Evolutionary conservation across 2,329 filamentous ascomycete species (phyloP), one percentile per base, ranked within the genome.

Genomic region (Clonostachys rhizophaga): DNA sequence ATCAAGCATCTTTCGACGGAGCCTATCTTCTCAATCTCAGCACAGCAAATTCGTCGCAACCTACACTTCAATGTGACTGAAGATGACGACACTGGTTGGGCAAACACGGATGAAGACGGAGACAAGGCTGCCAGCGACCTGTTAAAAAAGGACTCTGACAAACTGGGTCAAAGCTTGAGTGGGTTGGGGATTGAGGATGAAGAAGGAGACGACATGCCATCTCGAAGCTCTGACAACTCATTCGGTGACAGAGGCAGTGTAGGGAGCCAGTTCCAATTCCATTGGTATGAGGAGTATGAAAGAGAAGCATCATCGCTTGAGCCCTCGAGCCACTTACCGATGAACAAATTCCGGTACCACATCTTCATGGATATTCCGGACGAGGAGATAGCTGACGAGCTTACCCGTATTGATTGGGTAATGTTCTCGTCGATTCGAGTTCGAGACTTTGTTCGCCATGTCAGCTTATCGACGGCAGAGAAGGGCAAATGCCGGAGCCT

Each of bases 401-500:
- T 99, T 58, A 97, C 94, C 5, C 80, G 92, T 50, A 95, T 99
- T 47, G 94, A 99, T 68, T 97, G 92, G 92, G 84, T 95, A 64
- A 94, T 97, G 87, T 97, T 96, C 65, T 95, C 89, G 45, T 91
- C 91, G 2, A 96, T 97, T 51, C 84, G 90, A 24, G 88, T 95
- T 47, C 88, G 94, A 49, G 94, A 99, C 66, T 83, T 97, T 43
- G 87, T 97, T 40, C 87, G 94, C 5, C 89, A 96, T 61, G 91
- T 96, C 53, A 94, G 86, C 58, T 72, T 96, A 42, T 82, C 85
- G 1, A 60, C 77, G 1, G 76, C 84, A 40, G 79, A 87, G 49
- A 88, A 88, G 65, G 86, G 88, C 58, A 85, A 83, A 57, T 89
- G 85, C 63, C 85, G 81, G 61, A 86, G 83, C 56, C 74, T 96